These are phyloP conservation scores for Penicillium malachiteum DNA, from an alignment of 495 filamentous ascomycete species.

Conservation along the genomic window DNA sequence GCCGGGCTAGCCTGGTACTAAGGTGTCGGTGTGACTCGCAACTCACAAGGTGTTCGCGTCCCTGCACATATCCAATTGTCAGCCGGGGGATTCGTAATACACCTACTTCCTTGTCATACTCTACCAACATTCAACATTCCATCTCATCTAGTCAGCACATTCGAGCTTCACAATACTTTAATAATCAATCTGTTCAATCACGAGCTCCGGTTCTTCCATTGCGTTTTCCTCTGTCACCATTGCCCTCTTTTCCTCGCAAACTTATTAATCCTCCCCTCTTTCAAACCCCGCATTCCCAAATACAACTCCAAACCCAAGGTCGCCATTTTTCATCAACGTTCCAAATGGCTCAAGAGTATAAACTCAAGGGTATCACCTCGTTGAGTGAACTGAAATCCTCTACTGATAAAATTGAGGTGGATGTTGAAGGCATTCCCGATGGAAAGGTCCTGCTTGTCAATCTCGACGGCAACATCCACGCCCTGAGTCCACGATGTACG, in stretches of 20 bases:
- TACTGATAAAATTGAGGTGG: conserved; percentile 81
- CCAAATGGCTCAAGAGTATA: conserved; percentile 71
- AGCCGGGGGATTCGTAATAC: not conserved
- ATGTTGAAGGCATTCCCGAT: conserved; percentile 82
- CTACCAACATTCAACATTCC: not conserved
- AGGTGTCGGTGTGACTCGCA: conserved; percentile 18
- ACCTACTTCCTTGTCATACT: conserved; percentile 2
- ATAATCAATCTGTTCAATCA: not conserved
- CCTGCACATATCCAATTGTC: conserved; percentile 19
- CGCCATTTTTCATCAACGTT: conserved; percentile 6
- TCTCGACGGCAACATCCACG: conserved; percentile 69
- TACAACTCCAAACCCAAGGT: not conserved
- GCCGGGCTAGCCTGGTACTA: not conserved
- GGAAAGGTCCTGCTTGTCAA: conserved; percentile 86
- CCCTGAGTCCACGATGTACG: conserved; percentile 83
- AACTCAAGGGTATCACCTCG: conserved; percentile 74
- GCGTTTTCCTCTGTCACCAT: no score
- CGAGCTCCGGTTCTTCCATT: not conserved
- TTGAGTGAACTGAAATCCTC: conserved; percentile 61
- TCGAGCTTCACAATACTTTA: not conserved
- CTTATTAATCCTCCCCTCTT: not conserved
- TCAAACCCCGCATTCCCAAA: not conserved
- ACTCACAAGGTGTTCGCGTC: conserved; percentile 18
- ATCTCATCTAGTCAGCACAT: not conserved
- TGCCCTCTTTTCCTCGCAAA: not conserved